Evolutionary conservation across 257 asterid genomes (phyloP).

Genomic region (Rubia yunnanensis): DNA sequence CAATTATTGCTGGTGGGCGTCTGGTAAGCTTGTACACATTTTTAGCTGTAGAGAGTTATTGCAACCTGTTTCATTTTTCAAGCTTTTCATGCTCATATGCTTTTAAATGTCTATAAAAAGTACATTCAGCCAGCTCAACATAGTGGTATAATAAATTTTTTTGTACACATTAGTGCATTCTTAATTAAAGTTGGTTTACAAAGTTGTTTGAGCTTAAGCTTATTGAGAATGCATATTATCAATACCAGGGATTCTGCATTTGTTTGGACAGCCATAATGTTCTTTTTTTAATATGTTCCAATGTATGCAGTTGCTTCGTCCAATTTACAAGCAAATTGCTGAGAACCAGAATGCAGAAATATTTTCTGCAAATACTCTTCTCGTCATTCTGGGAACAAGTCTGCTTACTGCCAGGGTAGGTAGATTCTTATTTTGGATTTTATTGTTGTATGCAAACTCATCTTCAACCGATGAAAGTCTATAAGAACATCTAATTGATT

Average conservation of each 20-base stretch:
- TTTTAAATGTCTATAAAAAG: not conserved
- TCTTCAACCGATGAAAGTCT: not conserved
- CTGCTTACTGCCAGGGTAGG: slow-evolving; percentile 97
- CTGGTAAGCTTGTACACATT: slow-evolving; percentile 34
- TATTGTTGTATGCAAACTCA: slow-evolving; percentile 5
- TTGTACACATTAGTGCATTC: not conserved
- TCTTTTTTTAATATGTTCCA: slow-evolving; percentile 10
- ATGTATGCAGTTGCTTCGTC: slow-evolving; percentile 74
- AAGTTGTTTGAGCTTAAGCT: not conserved
- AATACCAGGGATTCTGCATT: not conserved
- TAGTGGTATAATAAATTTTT: no score
- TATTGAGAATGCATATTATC: not conserved
- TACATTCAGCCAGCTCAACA: no score
- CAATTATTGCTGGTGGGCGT: slow-evolving; percentile 97
- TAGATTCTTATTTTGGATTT: slow-evolving; percentile 12
- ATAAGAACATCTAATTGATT: not conserved
- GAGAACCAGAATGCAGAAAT: slow-evolving; percentile 98
- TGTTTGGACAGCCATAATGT: not conserved
- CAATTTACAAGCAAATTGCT: slow-evolving; percentile 92
- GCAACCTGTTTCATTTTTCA: not conserved
- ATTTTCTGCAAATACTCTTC: slow-evolving; percentile 96
- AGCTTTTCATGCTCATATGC: slow-evolving; percentile 1
- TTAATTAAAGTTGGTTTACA: not conserved
- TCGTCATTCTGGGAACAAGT: slow-evolving; percentile 94
- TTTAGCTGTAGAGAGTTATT: not conserved